phyloP scores from a whole-genome alignment of 2,329 filamentous ascomycete species.

The Nemania sp. region DNA sequence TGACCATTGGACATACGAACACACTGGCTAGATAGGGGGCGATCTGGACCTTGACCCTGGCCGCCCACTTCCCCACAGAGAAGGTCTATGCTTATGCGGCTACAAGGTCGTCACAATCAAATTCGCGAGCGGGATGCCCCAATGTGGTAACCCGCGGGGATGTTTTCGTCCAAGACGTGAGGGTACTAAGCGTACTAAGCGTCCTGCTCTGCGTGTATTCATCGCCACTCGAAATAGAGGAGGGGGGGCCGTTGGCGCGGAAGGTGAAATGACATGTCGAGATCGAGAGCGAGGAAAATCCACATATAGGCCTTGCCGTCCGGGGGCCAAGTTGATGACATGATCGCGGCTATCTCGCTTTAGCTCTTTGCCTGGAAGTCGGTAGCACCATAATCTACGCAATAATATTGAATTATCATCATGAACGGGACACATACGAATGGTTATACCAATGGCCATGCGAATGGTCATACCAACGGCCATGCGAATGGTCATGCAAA shows the following conservation, averaged over 20 bases:
- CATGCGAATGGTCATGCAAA: slow-evolving; percentile 26
- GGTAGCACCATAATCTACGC: not conserved
- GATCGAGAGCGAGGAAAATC: not conserved
- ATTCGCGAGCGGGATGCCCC: slow-evolving; percentile 18
- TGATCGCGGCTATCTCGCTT: not conserved
- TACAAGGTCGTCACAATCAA: slow-evolving; percentile 15
- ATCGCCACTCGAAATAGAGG: slow-evolving; percentile 2
- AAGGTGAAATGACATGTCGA: not conserved
- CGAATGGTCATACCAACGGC: slow-evolving; percentile 23
- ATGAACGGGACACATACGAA: slow-evolving; percentile 21
- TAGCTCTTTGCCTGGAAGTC: not conserved
- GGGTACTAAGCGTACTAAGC: slow-evolving; percentile 7
- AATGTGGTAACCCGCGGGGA: slow-evolving; percentile 23
- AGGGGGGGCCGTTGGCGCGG: not conserved
- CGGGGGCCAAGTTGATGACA: not conserved
- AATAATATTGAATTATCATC: not conserved
- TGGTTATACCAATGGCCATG: slow-evolving; percentile 14
- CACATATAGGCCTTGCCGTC: not conserved
- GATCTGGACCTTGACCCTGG: slow-evolving; percentile 16
- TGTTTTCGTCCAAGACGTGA: not conserved
- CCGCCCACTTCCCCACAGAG: slow-evolving; percentile 24
- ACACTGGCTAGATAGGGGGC: too few relatives aligned
- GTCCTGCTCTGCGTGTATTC: not conserved
- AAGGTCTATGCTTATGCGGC: slow-evolving; percentile 18
- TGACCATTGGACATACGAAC: slow-evolving; percentile 12